Evolutionary conservation across 352 stramenopile species (phyloP).

Genomic region (Saprolegnia diclina): DNA sequence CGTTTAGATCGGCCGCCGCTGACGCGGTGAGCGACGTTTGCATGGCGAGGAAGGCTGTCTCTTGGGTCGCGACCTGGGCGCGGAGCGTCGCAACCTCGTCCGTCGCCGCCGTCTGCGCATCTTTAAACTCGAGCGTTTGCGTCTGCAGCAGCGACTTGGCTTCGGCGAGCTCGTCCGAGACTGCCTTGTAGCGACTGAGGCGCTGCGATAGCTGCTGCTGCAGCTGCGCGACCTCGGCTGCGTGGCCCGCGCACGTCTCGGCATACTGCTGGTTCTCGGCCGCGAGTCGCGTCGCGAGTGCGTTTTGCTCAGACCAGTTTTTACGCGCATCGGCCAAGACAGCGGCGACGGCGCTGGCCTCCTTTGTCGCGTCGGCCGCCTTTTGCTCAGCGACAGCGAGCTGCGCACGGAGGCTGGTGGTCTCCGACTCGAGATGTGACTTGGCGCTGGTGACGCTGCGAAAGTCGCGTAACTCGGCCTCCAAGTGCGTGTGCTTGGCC

Average conservation of each 20-base stretch:
- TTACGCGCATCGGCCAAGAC: slow-evolving; percentile 79
- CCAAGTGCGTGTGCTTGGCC: slow-evolving; percentile 10
- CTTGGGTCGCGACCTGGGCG: neutral
- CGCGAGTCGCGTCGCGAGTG: slow-evolving; percentile 69
- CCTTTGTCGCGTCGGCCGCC: slow-evolving; percentile 15
- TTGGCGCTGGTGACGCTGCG: neutral
- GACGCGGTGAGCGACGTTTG: neutral
- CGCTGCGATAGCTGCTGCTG: slow-evolving; percentile 41
- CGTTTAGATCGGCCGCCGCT: slow-evolving; percentile 40
- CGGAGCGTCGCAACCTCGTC: slow-evolving; percentile 38
- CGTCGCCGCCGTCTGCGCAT: slow-evolving; percentile 31
- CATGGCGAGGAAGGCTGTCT: neutral
- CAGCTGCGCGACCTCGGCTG: slow-evolving; percentile 19
- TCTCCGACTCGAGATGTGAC: slow-evolving; percentile 32
- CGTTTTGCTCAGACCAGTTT: slow-evolving; percentile 73
- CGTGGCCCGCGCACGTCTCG: slow-evolving; percentile 11
- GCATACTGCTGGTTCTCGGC: slow-evolving; percentile 67
- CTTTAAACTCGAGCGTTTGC: slow-evolving; percentile 51
- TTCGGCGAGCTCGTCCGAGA: slow-evolving; percentile 39
- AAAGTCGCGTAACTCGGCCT: slow-evolving; percentile 7
- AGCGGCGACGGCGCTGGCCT: slow-evolving; percentile 45
- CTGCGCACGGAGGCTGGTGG: slow-evolving; percentile 32
- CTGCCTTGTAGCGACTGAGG: slow-evolving; percentile 23
- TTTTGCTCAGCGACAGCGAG: slow-evolving; percentile 42
- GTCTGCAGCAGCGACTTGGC: slow-evolving; percentile 46